Evolutionary conservation across 768 basidiomycete genomes (phyloP).

Genomic region (Leucosporidium scottii): DNA sequence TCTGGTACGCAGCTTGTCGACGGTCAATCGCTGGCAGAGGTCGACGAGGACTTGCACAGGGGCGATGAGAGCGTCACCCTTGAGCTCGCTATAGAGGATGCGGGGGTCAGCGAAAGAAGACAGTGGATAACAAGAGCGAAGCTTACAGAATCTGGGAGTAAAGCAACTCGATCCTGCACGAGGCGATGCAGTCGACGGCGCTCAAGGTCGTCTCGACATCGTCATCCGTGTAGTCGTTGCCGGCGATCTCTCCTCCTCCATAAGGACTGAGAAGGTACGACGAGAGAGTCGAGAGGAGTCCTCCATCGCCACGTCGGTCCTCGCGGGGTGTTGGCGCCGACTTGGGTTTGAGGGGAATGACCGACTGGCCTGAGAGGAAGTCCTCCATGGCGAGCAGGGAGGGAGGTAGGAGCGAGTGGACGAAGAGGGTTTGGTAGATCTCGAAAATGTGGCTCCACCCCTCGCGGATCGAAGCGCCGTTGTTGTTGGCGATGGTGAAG

Average conservation of each 20-base stretch:
- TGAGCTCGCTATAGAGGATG: slow-evolving; percentile 55
- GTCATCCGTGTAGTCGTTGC: slow-evolving; percentile 53
- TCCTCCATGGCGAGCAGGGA: slow-evolving; percentile 97
- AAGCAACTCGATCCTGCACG: slow-evolving; percentile 87
- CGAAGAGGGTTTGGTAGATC: slow-evolving; percentile 93
- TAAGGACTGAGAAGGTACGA: slow-evolving; percentile 97
- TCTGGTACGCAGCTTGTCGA: slow-evolving; percentile 49
- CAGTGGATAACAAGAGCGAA: too few species aligned
- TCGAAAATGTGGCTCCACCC: slow-evolving; percentile 97
- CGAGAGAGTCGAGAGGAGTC: slow-evolving; percentile 83
- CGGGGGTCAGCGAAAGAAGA: neutral
- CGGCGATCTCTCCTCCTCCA: slow-evolving; percentile 47
- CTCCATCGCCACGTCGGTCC: slow-evolving; percentile 67
- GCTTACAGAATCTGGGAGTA: slow-evolving; percentile 87
- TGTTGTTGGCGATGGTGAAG: slow-evolving; percentile 95
- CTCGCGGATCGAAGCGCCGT: slow-evolving; percentile 84
- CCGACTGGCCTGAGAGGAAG: slow-evolving; percentile 87
- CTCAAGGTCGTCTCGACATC: slow-evolving; percentile 92
- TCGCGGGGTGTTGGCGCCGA: slow-evolving; percentile 39
- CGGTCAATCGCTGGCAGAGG: slow-evolving; percentile 80
- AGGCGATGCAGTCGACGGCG: slow-evolving; percentile 88
- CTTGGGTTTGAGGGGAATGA: slow-evolving; percentile 70
- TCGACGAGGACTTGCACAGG: slow-evolving; percentile 80
- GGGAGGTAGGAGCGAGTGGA: slow-evolving; percentile 82
- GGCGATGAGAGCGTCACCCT: slow-evolving; percentile 69